These are phyloP conservation scores for Fraxinus latifolia DNA, from an alignment of 305 asterid genomes.

Conservation along the genomic window DNA sequence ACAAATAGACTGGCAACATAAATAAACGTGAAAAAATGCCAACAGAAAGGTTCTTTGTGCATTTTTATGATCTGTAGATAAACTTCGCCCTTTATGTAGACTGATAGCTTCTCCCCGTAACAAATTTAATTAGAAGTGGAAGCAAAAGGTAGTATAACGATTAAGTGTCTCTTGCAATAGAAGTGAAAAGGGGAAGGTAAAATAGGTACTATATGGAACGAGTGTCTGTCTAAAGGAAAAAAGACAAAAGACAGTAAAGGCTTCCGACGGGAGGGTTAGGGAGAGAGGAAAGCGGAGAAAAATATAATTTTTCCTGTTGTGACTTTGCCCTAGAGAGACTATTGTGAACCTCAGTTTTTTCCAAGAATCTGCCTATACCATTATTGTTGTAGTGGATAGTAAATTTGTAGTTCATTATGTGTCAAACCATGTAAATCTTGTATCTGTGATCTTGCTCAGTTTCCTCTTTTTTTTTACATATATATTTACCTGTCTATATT, in stretches of 20 bases:
- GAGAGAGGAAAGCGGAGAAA: background rate
- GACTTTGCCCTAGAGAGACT: background rate
- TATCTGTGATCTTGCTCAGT: background rate
- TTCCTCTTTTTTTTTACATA: too few relatives aligned
- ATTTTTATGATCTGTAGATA: background rate
- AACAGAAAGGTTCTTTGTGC: background rate
- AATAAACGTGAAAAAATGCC: background rate
- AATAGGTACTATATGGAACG: background rate
- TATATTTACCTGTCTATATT: background rate
- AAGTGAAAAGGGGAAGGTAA: background rate
- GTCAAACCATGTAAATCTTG: background rate
- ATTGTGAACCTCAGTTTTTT: background rate
- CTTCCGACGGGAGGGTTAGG: background rate
- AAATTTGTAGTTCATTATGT: background rate
- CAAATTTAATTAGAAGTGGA: background rate
- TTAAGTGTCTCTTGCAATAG: background rate
- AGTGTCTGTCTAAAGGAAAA: background rate
- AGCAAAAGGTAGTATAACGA: background rate
- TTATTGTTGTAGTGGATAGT: background rate
- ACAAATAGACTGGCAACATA: background rate
- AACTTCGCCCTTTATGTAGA: background rate
- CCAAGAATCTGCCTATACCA: background rate
- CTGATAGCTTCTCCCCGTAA: background rate
- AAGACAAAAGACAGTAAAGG: background rate
- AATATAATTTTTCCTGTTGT: background rate